Evolutionary conservation across 2,329 filamentous ascomycete species (phyloP).

Genomic region (Zasmidium citrigriseum): DNA sequence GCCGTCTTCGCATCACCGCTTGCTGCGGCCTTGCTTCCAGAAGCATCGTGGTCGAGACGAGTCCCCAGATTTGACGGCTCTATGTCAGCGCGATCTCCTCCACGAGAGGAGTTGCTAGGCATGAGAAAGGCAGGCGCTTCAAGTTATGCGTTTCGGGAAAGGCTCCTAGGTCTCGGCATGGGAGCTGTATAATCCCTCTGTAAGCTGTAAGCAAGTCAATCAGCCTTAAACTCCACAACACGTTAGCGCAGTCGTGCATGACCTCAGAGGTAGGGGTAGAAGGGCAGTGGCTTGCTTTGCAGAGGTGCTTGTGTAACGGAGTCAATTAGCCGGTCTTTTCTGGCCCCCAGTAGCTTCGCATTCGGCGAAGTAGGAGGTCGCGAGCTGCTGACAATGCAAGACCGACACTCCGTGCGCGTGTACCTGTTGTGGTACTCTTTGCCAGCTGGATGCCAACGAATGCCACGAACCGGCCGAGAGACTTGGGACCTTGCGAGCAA

Average conservation of each 20-base stretch:
- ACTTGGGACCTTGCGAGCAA: too few species aligned
- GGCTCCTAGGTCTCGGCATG: not conserved
- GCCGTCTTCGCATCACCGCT: slow-evolving; percentile 1
- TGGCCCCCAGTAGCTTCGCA: not conserved
- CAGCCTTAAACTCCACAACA: not conserved
- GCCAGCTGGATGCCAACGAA: too few species aligned
- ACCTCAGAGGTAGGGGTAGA: not conserved
- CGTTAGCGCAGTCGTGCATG: not conserved
- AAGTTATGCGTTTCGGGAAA: slow-evolving; percentile 6
- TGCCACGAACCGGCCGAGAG: too few species aligned
- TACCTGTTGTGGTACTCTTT: too few species aligned
- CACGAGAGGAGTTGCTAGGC: not conserved
- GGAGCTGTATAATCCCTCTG: slow-evolving; percentile 1
- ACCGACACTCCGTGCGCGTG: too few species aligned
- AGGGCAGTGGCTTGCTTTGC: not conserved
- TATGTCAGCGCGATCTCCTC: slow-evolving; percentile 4
- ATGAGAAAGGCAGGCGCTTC: slow-evolving; percentile 1
- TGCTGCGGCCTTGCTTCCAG: not conserved
- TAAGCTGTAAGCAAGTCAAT: slow-evolving; percentile 7
- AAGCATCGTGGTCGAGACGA: slow-evolving; percentile 5
- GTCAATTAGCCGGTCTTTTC: not conserved
- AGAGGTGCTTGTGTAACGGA: not conserved
- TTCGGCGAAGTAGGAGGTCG: not conserved
- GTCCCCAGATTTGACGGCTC: slow-evolving; percentile 2
- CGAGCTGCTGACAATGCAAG: not conserved